phyloP scores from a whole-genome alignment of 352 stramenopile genomes.

The Phytophthora macrochlamydospora region DNA sequence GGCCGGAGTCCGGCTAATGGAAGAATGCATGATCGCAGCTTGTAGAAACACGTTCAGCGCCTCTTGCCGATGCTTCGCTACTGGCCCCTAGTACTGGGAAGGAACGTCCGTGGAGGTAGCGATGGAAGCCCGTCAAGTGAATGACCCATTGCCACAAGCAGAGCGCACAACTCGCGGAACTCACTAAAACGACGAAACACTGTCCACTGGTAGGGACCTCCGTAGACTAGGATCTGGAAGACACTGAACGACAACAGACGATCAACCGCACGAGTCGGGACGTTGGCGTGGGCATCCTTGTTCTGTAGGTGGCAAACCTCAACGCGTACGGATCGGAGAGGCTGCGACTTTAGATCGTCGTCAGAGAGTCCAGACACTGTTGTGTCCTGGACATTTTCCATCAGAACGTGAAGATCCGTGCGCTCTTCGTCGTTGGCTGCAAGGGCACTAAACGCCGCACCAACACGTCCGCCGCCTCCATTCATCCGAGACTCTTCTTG shows the following conservation, averaged over 20 bases:
- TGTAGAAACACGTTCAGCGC: constrained; percentile 81
- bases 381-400: constrained; percentile 84
- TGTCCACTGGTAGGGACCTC: constrained; percentile 85
- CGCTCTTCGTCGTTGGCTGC: constrained; percentile 66
- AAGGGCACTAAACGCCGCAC: constrained; percentile 8
- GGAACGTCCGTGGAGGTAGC: constrained; percentile 71
- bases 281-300: constrained; percentile 85
- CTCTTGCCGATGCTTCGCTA: constrained; percentile 80
- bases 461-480: constrained; percentile 12
- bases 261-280: constrained; percentile 72
- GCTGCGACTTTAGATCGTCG: constrained; percentile 74
- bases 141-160: constrained; percentile 53
- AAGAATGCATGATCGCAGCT: constrained; percentile 84
- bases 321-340: constrained; percentile 78
- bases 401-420: constrained; percentile 74
- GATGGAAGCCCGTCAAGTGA: constrained; percentile 61
- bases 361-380: constrained; percentile 75
- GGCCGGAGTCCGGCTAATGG: constrained; percentile 64
- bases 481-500: constrained; percentile 65
- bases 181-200: constrained; percentile 88
- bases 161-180: constrained; percentile 65
- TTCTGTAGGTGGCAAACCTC: constrained; percentile 88
- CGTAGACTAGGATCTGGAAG: constrained; percentile 85
- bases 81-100: constrained; percentile 69
- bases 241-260: constrained; percentile 82